A percentile compares a stretch with the other conserved stretches of the same genome.
Evolutionary conservation across 768 basidiomycete species (phyloP).

Genomic region (Mycena vitilis): DNA sequence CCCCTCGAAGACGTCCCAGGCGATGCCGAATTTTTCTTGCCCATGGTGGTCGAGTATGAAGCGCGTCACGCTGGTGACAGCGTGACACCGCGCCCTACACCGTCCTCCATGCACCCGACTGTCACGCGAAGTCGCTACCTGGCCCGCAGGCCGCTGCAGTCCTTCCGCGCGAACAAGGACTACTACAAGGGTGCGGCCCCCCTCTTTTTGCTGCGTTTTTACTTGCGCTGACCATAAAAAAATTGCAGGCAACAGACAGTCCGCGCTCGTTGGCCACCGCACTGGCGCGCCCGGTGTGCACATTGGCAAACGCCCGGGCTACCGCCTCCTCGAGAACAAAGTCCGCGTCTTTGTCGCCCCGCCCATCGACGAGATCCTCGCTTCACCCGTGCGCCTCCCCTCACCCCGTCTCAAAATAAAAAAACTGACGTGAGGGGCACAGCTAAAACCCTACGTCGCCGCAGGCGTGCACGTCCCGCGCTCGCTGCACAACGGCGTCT

Average conservation of each 20-base stretch:
- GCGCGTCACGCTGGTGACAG: neutral
- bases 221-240: neutral
- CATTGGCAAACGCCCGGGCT: slow-evolving; percentile 82
- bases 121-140: slow-evolving; percentile 78
- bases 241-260: slow-evolving; percentile 89
- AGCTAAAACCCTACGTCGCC: slow-evolving; percentile 82
- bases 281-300: slow-evolving; percentile 92
- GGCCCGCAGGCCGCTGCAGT: slow-evolving; percentile 82
- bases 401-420: neutral
- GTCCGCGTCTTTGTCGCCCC: slow-evolving; percentile 89
- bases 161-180: slow-evolving; percentile 94
- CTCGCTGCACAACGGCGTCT: slow-evolving; percentile 48
- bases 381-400: slow-evolving; percentile 60
- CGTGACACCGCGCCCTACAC: slow-evolving; percentile 11
- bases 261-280: slow-evolving; percentile 83
- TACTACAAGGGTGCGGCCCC: slow-evolving; percentile 88
- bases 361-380: slow-evolving; percentile 69
- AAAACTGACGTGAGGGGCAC: neutral
- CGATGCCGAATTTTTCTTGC: slow-evolving; percentile 52
- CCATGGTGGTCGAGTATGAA: slow-evolving; percentile 42
- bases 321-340: slow-evolving; percentile 83
- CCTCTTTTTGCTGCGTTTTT: slow-evolving; percentile 1
- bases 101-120: slow-evolving; percentile 72
- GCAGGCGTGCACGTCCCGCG: slow-evolving; percentile 52
- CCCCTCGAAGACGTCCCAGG: slow-evolving; percentile 39